phyloP scores from a whole-genome alignment of 352 stramenopile genomes.

The Peronospora destructor region DNA sequence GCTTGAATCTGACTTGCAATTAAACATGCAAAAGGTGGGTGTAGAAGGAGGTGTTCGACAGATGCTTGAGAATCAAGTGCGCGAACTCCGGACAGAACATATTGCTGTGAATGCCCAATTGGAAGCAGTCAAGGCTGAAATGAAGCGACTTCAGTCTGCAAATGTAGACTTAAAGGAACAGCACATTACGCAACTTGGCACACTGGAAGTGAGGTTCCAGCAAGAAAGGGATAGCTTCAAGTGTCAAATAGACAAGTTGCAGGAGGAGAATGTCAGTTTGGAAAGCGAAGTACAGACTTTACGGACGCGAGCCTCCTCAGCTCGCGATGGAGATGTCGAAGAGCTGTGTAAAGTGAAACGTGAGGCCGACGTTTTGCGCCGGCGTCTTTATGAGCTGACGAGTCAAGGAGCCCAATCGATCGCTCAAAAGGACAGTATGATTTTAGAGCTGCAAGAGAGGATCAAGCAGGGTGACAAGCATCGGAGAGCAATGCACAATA shows the following conservation, averaged over 20 bases:
- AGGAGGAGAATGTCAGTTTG: slow-evolving; percentile 69
- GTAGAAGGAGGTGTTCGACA: slow-evolving; percentile 59
- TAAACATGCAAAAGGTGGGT: slow-evolving; percentile 44
- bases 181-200: slow-evolving; percentile 25
- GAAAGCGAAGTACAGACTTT: slow-evolving; percentile 70
- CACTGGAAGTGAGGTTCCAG: slow-evolving; percentile 35
- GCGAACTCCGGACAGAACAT: slow-evolving; percentile 65
- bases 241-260: slow-evolving; percentile 47
- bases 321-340: slow-evolving; percentile 55
- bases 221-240: slow-evolving; percentile 32
- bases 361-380: slow-evolving; percentile 61
- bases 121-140: slow-evolving; percentile 66
- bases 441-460: slow-evolving; percentile 67
- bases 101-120: slow-evolving; percentile 76
- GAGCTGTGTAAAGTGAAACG: slow-evolving; percentile 63
- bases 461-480: slow-evolving; percentile 74
- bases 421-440: slow-evolving; percentile 58
- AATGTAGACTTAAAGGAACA: slow-evolving; percentile 41
- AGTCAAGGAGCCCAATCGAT: slow-evolving; percentile 58
- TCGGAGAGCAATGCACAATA: slow-evolving; percentile 96
- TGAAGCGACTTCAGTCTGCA: slow-evolving; percentile 40
- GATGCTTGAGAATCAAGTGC: slow-evolving; percentile 64
- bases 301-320: slow-evolving; percentile 40
- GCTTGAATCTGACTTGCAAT: slow-evolving; percentile 45
- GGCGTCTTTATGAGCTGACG: slow-evolving; percentile 58